These are phyloP conservation scores for Trametes polyzona DNA, from an alignment of 1,284 basidiomycete genomes.

Conservation along the genomic window DNA sequence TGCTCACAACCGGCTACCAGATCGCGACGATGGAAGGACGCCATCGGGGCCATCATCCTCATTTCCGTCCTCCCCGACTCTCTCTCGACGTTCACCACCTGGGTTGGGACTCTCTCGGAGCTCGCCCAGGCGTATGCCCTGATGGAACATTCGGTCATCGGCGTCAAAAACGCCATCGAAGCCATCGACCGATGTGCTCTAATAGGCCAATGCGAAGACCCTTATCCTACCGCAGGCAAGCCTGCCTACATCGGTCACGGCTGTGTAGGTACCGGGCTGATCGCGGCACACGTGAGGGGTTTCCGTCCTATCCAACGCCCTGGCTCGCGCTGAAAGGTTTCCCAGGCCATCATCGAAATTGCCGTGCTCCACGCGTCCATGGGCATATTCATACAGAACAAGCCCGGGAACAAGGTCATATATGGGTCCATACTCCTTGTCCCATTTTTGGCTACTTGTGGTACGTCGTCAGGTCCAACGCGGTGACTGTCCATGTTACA, in stretches of 20 bases:
- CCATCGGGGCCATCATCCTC: not conserved
- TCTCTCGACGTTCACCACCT: not conserved
- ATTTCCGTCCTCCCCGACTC: not conserved
- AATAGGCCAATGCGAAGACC: not conserved
- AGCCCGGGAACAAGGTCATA: not conserved
- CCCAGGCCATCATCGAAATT: not conserved
- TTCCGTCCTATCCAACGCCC: too few relatives aligned
- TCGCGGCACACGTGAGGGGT: not conserved
- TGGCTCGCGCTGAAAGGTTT: too few relatives aligned
- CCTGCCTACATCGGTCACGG: not conserved
- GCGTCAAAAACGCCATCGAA: not conserved
- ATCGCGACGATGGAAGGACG: not conserved
- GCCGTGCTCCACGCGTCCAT: not conserved
- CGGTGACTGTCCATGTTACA: too few relatives aligned
- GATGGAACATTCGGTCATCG: not conserved
- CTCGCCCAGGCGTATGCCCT: not conserved
- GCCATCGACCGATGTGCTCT: not conserved
- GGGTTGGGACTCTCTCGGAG: not conserved
- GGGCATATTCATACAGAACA: not conserved
- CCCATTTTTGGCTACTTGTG: not conserved
- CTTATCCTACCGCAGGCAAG: not conserved
- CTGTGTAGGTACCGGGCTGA: not conserved
- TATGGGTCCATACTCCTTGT: not conserved
- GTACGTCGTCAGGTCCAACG: too few relatives aligned
- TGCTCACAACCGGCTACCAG: not conserved